Base-by-base conservation (phyloP, 1,284 basidiomycete species). In the Earliella scabrosa region DNA sequence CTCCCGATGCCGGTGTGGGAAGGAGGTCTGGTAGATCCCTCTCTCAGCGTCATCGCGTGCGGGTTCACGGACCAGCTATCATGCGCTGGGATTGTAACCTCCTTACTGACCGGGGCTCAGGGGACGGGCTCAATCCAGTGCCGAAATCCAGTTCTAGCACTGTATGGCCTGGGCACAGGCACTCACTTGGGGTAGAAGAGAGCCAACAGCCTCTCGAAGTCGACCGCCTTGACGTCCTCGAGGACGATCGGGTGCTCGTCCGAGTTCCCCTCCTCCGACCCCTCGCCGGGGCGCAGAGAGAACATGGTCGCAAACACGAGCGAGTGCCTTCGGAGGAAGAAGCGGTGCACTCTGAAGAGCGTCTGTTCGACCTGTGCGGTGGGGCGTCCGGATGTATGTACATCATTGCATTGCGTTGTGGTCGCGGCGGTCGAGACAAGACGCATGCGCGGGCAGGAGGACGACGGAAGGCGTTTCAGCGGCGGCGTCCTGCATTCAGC, bases 151-250 rank as follows among this genome's bases (percentile, higher is more conserved):
- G n/a, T n/a, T n/a, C n/a, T n/a, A n/a, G n/a, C n/a, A n/a, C n/a
- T n/a, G n/a, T n/a, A n/a, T n/a, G n/a, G n/a, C n/a, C n/a, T n/a
- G n/a, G n/a, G n/a, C n/a, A n/a, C n/a, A n/a, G n/a, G n/a, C n/a
- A 43, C 73, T 56, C 31, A 75, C 72, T 60, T 54, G 4, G 71
- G 70, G 57, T 73, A 73, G 58, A 75, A 66, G 8, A 74, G 64
- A 29, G 63, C 63, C 24, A 75, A 60, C n/a, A 76, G 59, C 6
- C 63, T 65, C 49, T 64, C 62, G 50, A 76, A 76, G 50, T 75
- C 73, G 21, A 59, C 43, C 16, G 58, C 62, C 16, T 56, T 52
- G 21, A 74, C 66, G 3, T 64, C 66, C 5, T 69, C 56, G 1
- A 76, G 60, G 7, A 49, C 27, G 54, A 76, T 61, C 4, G 75